Evolutionary conservation across 179 eudicot species (phyloP).

Genomic region (Pouteria campechiana): DNA sequence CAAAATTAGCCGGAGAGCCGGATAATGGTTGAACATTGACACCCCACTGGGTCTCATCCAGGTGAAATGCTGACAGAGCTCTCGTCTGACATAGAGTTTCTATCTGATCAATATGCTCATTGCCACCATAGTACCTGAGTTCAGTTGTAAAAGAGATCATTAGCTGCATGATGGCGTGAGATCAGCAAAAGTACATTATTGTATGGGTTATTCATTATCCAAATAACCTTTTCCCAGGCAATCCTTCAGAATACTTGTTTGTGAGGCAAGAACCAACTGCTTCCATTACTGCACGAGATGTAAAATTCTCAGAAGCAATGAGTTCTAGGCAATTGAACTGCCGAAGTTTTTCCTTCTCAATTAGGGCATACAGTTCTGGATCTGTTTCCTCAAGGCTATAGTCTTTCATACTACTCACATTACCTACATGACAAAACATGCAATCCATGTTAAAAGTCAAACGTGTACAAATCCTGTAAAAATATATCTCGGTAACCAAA

Average conservation of each 20-base stretch:
- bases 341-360: constrained; percentile 70
- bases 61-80: constrained; percentile 77
- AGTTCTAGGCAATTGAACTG: constrained; percentile 70
- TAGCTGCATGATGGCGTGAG: neutral
- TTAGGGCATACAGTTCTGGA: constrained; percentile 59
- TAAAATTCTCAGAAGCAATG: constrained; percentile 92
- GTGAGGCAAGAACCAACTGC: constrained; percentile 93
- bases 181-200: too few relatives aligned
- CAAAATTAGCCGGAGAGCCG: constrained; percentile 93
- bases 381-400: constrained; percentile 48
- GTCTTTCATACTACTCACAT: constrained; percentile 51
- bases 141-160: neutral
- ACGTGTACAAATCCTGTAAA: too few relatives aligned
- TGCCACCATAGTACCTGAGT: constrained; percentile 83
- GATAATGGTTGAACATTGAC: constrained; percentile 91
- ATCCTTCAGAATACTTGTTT: constrained; percentile 87
- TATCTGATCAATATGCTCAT: constrained; percentile 75
- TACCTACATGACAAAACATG: constrained; percentile 19
- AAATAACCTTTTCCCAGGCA: constrained; percentile 90
- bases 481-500: too few relatives aligned
- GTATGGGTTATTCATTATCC: too few relatives aligned
- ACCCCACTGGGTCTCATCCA: constrained; percentile 72
- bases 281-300: constrained; percentile 90
- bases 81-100: constrained; percentile 71
- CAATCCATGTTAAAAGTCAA: too few relatives aligned